Evolutionary conservation across 805 yeast genomes (phyloP).

Genomic region (Teunomyces funiuensis): DNA sequence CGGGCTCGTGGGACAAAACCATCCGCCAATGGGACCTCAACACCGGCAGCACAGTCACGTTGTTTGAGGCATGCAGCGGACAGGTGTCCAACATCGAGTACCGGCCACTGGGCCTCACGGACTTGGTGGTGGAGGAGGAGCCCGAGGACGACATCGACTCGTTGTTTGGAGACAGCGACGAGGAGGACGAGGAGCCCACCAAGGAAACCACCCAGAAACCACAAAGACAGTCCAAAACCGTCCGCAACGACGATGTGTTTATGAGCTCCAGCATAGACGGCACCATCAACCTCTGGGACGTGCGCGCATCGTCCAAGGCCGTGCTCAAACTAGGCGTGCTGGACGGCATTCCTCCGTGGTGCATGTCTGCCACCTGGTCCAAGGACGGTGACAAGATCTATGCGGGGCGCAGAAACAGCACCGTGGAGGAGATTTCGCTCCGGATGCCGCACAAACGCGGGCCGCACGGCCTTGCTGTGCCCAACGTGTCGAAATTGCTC

Average conservation of each 20-base stretch:
- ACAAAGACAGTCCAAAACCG: conserved; percentile 19
- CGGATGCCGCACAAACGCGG: conserved; percentile 50
- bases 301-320: conserved; percentile 45
- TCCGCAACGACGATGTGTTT: conserved; percentile 51
- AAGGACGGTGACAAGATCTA: conserved; percentile 73
- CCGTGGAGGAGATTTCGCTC: conserved; percentile 73
- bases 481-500: conserved; percentile 56
- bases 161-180: conserved; percentile 48
- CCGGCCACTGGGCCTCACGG: conserved; percentile 58
- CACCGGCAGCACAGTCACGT: conserved; percentile 54
- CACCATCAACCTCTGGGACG: conserved; percentile 77
- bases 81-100: conserved; percentile 77
- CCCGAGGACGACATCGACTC: conserved; percentile 41
- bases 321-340: conserved; percentile 56
- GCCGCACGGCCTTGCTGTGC: conserved; percentile 21
- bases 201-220: conserved; percentile 8
- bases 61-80: conserved; percentile 62
- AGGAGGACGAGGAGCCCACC: conserved; percentile 20
- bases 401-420: conserved; percentile 87
- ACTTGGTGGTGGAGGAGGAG: conserved; percentile 34
- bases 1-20: conserved; percentile 90
- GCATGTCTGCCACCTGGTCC: conserved; percentile 88
- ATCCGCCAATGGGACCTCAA: conserved; percentile 84
- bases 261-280: conserved; percentile 86
- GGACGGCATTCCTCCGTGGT: conserved; percentile 86